Percentiles rank a stretch among this genome's conserved stretches.
Evolutionary conservation across 2,329 filamentous ascomycete genomes (phyloP).

Genomic region (Neonectria sp.): DNA sequence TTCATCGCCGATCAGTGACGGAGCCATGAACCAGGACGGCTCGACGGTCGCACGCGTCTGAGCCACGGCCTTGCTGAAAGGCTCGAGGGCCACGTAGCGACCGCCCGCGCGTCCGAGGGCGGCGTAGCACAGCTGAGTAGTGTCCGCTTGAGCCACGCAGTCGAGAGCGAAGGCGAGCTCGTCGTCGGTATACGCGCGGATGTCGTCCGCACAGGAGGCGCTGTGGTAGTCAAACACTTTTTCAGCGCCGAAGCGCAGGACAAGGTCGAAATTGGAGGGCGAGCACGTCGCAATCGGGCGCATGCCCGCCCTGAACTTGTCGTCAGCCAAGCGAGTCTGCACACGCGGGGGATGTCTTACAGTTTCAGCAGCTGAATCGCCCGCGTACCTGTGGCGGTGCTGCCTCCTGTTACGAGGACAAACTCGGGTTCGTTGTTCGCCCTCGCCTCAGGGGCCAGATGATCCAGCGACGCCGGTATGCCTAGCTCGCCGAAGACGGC

Average conservation of each 20-base stretch:
- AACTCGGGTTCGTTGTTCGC: slow-evolving; percentile 19
- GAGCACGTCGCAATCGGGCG: slow-evolving; percentile 62
- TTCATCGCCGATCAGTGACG: too few relatives aligned
- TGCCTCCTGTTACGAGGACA: slow-evolving; percentile 63
- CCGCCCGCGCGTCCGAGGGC: slow-evolving; percentile 57
- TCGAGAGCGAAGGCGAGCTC: slow-evolving; percentile 59
- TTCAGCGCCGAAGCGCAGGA: slow-evolving; percentile 59
- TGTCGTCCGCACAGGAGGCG: slow-evolving; percentile 52
- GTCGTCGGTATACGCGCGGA: slow-evolving; percentile 55
- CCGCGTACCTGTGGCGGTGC: slow-evolving; percentile 58
- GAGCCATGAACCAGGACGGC: slow-evolving; percentile 17
- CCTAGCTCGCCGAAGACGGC: too few relatives aligned
- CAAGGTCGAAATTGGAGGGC: slow-evolving; percentile 58
- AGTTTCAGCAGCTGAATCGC: slow-evolving; percentile 60
- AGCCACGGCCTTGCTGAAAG: slow-evolving; percentile 42
- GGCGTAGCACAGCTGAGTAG: slow-evolving; percentile 55
- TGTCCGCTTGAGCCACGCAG: slow-evolving; percentile 55
- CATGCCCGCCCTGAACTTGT: slow-evolving; percentile 49
- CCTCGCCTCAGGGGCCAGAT: too few relatives aligned
- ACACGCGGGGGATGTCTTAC: too few relatives aligned
- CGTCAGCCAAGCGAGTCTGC: too few relatives aligned
- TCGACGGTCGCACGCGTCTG: slow-evolving; percentile 1
- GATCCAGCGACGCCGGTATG: too few relatives aligned
- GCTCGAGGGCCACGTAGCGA: slow-evolving; percentile 55
- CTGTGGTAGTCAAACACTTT: slow-evolving; percentile 62